A percentile compares a stretch with the other conserved stretches of the same genome.
Conservation (phyloP, 2,329 filamentous ascomycete genomes). For the Sporothrix schenckii region DNA sequence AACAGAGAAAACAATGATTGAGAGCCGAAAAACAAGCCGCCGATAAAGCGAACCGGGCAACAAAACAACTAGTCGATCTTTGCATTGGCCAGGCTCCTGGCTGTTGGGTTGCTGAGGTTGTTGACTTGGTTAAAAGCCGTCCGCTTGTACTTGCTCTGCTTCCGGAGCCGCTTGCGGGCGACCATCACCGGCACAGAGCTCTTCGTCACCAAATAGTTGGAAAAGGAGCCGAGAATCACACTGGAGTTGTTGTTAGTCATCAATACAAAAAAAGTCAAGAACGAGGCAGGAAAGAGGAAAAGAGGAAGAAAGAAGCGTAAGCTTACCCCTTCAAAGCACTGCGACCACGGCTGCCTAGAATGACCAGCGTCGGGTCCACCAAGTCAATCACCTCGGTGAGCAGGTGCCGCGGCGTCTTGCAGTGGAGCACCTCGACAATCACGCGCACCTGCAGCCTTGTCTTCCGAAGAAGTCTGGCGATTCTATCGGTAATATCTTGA, state of each 20-base stretch:
- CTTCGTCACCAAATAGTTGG: constrained; percentile 95
- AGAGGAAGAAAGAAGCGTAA: constrained; percentile 31
- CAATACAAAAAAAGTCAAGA: constrained; percentile 27
- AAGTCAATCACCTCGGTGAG: constrained; percentile 97
- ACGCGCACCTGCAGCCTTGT: constrained; percentile 90
- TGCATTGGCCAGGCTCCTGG: constrained; percentile 68
- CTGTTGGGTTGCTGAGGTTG: constrained; percentile 72
- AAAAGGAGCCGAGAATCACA: constrained; percentile 93
- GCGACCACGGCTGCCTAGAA: constrained; percentile 86
- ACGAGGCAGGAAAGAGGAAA: neutral
- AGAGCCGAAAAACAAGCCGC: neutral
- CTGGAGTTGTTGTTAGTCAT: constrained; percentile 49
- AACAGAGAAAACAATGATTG: neutral
- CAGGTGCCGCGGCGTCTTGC: constrained; percentile 95
- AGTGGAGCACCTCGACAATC: constrained; percentile 94
- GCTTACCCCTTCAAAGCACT: constrained; percentile 89
- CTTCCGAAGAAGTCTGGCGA: constrained; percentile 84
- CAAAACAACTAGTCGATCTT: constrained; percentile 67
- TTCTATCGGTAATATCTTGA: constrained; percentile 80
- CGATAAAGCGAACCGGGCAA: too few relatives aligned
- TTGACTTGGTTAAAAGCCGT: constrained; percentile 75
- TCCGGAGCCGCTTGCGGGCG: constrained; percentile 83
- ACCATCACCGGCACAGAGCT: constrained; percentile 98
- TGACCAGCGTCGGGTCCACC: constrained; percentile 86
- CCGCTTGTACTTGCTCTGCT: constrained; percentile 80